These are phyloP conservation scores for Curvularia verruculosa DNA, from an alignment of 2,329 filamentous ascomycete genomes.

Conservation along the genomic window DNA sequence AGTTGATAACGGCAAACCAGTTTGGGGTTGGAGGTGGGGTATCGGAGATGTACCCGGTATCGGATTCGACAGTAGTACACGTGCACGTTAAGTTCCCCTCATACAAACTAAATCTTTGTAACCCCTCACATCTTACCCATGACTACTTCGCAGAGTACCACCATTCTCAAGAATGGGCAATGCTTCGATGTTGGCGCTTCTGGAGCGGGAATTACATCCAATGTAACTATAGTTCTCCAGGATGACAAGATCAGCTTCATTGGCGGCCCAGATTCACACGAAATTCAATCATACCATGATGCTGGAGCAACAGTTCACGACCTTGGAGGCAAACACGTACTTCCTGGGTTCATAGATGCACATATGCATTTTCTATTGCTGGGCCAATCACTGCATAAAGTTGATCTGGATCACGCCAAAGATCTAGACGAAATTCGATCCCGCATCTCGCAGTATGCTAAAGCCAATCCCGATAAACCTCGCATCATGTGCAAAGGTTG, in stretches of 20 bases:
- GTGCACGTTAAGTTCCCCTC: conserved; percentile 5
- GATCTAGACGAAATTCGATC: conserved; percentile 57
- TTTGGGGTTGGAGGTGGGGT: conserved; percentile 1
- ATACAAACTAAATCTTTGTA: conserved; percentile 1
- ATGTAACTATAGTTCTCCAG: conserved; percentile 49
- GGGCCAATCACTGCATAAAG: conserved; percentile 61
- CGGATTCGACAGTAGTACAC: conserved; percentile 20
- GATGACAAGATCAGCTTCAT: conserved; percentile 52
- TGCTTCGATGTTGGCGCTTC: conserved; percentile 28
- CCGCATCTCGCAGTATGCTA: conserved; percentile 55
- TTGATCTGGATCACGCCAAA: conserved; percentile 56
- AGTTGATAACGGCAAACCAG: conserved; percentile 1
- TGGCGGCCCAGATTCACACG: conserved; percentile 34
- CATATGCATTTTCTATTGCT: conserved; percentile 65
- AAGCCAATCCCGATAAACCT: conserved; percentile 52
- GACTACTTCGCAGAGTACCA: conserved; percentile 14
- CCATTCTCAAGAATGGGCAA: conserved; percentile 37
- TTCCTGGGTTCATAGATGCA: conserved; percentile 64
- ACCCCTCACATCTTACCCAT: conserved; percentile 11
- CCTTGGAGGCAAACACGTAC: conserved; percentile 49
- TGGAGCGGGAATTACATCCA: conserved; percentile 12
- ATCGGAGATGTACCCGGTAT: conserved; percentile 13
- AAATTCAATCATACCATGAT: conserved; percentile 36
- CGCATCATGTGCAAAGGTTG: conserved; percentile 61
- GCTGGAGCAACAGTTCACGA: conserved; percentile 38